Percentiles rank a stretch among this genome's conserved stretches.
Conservation (phyloP, 1,139 yeast genomes). For the Blastobotrys persicus region DNA sequence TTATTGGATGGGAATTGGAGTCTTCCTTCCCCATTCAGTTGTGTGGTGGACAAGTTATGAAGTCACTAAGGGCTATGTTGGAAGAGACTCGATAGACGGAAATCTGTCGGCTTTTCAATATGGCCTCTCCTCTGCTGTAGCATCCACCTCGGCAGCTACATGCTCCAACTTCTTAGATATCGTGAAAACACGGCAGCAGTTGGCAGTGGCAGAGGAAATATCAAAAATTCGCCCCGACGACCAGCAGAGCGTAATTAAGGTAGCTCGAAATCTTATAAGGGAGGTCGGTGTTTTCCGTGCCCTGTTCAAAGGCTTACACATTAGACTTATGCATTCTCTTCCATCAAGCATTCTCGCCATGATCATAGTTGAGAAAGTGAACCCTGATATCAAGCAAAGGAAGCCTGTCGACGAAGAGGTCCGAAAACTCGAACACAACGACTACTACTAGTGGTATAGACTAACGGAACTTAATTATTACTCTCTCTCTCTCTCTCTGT, state of each 20-base stretch:
- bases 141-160: slow-evolving; percentile 41
- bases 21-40: slow-evolving; percentile 41
- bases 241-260: slow-evolving; percentile 35
- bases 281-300: slow-evolving; percentile 42
- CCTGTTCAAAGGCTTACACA: slow-evolving; percentile 39
- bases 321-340: slow-evolving; percentile 40
- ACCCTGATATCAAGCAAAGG: slow-evolving; percentile 34
- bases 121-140: slow-evolving; percentile 40
- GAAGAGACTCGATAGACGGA: slow-evolving; percentile 8
- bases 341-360: slow-evolving; percentile 43
- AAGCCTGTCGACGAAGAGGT: slow-evolving; percentile 7
- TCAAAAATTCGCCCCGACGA: slow-evolving; percentile 41
- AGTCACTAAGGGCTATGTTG: slow-evolving; percentile 21
- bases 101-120: slow-evolving; percentile 32
- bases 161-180: slow-evolving; percentile 44
- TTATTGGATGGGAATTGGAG: slow-evolving; percentile 45
- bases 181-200: slow-evolving; percentile 45
- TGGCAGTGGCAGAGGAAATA: slow-evolving; percentile 42
- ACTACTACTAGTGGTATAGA: slow-evolving; percentile 1
- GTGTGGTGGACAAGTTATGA: slow-evolving; percentile 44
- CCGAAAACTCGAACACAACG: background rate
- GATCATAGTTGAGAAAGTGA: slow-evolving; percentile 42
- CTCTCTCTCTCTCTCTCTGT: no score
- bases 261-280: slow-evolving; percentile 37
- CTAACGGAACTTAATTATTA: background rate